Evolutionary conservation across 768 basidiomycete species (phyloP), one percentile per base, ranked within the genome.

Genomic region (Tulasnella sp.): DNA sequence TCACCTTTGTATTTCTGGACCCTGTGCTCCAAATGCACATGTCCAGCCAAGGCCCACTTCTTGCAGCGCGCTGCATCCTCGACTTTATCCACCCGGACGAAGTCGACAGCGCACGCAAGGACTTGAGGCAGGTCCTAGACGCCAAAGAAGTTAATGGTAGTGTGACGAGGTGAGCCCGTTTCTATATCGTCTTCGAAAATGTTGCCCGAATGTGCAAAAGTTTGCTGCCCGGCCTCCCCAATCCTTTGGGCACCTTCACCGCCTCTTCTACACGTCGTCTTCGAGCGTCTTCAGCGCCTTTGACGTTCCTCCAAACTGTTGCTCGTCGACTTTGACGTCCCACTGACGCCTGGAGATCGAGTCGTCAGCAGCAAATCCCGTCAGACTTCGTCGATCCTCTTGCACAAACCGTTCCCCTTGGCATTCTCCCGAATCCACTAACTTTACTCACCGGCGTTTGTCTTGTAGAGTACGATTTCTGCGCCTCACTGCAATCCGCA

Each of bases 81-180:
- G 72, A 74, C 37, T 91, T 86, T 67, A 83, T 91, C 34, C 88
- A 91, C 65, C 88, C 88, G 59, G 86, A 88, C 61, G 88, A 91
- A 64, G 80, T 83, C 62, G 73, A 76, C 0, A 83, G 82, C 8
- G 88, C 88, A 3, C 77, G 77, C 63, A 71, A 76, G 9, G 89
- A 91, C 71, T 75, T 91, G 37, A 77, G 80, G 51, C 76, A 78
- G 49, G 86, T 87, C 14, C 74, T 90, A 57, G 76, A 84, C 51
- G 79, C 78, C 63, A 77, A 81, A 63, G 86, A 82, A 1, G 73
- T 88, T 58, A 84, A 88, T 67, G 88, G 88, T 61, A 86, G 83
- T 45, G 84, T 91, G 59, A 90, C 88, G 60, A 80, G 88, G 78
- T 77, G 60, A 57, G 74, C 61, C 57, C 25, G 58, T 37, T 34